Conservation (phyloP, 176 grass and related monocot species). For the Oryza punctata region DNA sequence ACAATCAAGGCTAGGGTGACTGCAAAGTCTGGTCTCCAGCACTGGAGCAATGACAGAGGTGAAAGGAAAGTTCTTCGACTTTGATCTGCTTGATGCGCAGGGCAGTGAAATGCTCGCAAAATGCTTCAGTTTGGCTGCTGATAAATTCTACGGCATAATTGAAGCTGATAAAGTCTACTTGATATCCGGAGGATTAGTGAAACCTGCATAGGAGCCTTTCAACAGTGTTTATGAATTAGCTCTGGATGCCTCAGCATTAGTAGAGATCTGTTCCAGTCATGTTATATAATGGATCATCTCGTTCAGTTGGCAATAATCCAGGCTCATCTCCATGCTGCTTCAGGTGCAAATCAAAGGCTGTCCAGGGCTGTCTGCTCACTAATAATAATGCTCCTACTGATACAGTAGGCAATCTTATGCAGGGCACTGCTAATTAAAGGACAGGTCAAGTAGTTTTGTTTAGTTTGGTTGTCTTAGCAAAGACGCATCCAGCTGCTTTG, state of each 20-base stretch:
- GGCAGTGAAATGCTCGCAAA: conserved; percentile 71
- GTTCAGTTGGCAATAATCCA: neutral
- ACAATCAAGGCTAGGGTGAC: conserved; percentile 88
- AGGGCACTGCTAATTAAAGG: too few relatives aligned
- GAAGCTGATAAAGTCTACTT: conserved; percentile 85
- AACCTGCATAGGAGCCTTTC: conserved; percentile 55
- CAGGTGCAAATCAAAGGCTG: too few relatives aligned
- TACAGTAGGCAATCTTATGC: too few relatives aligned
- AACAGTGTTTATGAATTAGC: conserved; percentile 68
- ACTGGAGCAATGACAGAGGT: conserved; percentile 46
- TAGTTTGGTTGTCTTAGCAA: too few relatives aligned
- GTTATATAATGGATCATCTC: conserved; percentile 28
- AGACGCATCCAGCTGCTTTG: too few relatives aligned
- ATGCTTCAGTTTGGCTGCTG: conserved; percentile 57
- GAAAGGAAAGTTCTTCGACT: conserved; percentile 54
- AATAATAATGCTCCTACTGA: too few relatives aligned
- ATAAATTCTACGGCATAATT: conserved; percentile 62
- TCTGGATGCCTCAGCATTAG: conserved; percentile 40
- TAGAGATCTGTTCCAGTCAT: conserved; percentile 63
- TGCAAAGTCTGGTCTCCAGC: conserved; percentile 51
- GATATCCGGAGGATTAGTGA: conserved; percentile 70
- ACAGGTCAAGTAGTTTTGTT: too few relatives aligned
- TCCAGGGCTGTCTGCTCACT: too few relatives aligned
- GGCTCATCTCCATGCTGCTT: conserved; percentile 39
- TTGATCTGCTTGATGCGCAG: conserved; percentile 75